phyloP scores from a whole-genome alignment of 1,284 basidiomycete species.

The Sphaerobolus stellatus region DNA sequence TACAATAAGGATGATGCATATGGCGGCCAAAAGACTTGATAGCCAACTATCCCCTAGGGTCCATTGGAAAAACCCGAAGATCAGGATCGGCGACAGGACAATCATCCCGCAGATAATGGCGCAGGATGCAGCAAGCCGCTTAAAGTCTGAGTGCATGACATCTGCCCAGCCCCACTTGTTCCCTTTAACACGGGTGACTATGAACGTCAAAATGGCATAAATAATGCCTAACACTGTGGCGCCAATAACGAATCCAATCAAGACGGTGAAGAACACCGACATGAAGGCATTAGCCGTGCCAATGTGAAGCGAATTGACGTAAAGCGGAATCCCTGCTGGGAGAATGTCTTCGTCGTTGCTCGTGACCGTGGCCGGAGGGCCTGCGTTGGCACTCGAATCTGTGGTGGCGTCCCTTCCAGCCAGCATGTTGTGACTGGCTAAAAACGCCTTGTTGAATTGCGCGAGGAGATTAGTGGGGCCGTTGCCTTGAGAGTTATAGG shows the following conservation, averaged over 20 bases:
- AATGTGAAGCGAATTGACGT: conserved; percentile 71
- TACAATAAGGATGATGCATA: conserved; percentile 61
- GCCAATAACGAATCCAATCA: conserved; percentile 63
- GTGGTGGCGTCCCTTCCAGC: not conserved
- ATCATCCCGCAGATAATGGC: conserved; percentile 60
- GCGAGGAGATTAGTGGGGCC: conserved; percentile 14
- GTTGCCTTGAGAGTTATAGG: conserved; percentile 55
- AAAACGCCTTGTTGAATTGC: not conserved
- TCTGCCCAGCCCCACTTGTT: conserved; percentile 24
- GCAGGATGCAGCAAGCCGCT: conserved; percentile 45
- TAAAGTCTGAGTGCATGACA: conserved; percentile 41
- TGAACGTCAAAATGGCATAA: conserved; percentile 43
- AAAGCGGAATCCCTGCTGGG: conserved; percentile 78
- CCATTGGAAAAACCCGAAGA: conserved; percentile 88
- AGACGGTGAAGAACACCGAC: conserved; percentile 71
- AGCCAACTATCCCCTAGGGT: conserved; percentile 84
- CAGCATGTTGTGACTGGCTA: not conserved
- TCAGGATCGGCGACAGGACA: conserved; percentile 64
- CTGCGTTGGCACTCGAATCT: conserved; percentile 14
- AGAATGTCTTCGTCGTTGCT: conserved; percentile 61
- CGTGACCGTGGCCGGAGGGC: conserved; percentile 55
- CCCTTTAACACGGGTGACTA: conserved; percentile 25
- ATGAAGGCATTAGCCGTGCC: conserved; percentile 82
- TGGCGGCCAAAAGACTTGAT: conserved; percentile 63
- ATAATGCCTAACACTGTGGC: conserved; percentile 52